phyloP scores from a whole-genome alignment of 1,139 yeast species.

The Suhomyces bolitotheri region DNA sequence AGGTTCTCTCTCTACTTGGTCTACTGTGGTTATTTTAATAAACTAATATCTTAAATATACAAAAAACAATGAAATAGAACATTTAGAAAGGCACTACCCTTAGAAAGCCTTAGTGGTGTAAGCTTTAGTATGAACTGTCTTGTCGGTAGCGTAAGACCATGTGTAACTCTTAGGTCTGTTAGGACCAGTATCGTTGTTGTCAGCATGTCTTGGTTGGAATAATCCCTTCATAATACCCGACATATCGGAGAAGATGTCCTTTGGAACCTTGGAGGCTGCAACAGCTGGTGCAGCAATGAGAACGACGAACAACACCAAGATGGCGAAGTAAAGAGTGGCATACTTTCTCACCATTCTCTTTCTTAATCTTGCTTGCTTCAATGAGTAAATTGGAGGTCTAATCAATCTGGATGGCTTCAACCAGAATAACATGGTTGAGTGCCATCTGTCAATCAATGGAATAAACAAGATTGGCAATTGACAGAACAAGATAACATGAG shows the following conservation, averaged over 20 bases:
- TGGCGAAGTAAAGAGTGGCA: conserved; percentile 73
- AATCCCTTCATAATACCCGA: conserved; percentile 62
- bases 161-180: conserved; percentile 48
- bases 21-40: background rate
- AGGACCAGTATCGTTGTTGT: conserved; percentile 81
- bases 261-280: conserved; percentile 48
- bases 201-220: conserved; percentile 83
- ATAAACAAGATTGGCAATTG: conserved; percentile 85
- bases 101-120: conserved; percentile 61
- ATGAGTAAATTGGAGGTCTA: conserved; percentile 97
- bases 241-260: conserved; percentile 27
- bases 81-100: conserved; percentile 4
- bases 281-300: conserved; percentile 92
- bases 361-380: conserved; percentile 96
- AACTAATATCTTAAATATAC: conserved; percentile 11
- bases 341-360: conserved; percentile 98
- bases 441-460: conserved; percentile 96
- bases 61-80: conserved; percentile 11
- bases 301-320: conserved; percentile 69
- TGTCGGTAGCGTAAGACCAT: conserved; percentile 54
- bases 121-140: conserved; percentile 56
- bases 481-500: conserved; percentile 82
- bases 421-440: conserved; percentile 98
- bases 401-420: conserved; percentile 96
- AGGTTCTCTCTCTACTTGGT: too few relatives aligned